Evolutionary conservation across 768 basidiomycete species (phyloP), one percentile per base, ranked within the genome.

Genomic region (Amanita inopinata): DNA sequence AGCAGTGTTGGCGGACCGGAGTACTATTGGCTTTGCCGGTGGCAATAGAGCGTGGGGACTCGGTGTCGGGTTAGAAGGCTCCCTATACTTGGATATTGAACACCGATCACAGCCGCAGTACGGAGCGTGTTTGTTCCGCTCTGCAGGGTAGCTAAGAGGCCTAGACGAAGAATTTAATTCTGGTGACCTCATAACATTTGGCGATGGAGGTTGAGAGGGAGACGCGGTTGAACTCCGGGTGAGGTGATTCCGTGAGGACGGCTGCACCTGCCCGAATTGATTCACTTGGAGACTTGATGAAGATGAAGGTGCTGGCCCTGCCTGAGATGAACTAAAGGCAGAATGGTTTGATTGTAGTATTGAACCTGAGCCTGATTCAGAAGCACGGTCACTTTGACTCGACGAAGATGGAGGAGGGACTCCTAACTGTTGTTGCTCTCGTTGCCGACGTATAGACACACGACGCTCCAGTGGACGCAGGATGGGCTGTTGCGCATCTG

Each of bases 101-200:
- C 82, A 83, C 0, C 65, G 58, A 40, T 76, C 75, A 51, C 82
- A 84, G 11, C 79, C 79, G 43, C 82, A 85, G 51, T 72, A 78
- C 0, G 76, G 68, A 1, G 76, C 75, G 47, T 85, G 82, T 5
- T 64, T 59, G 7, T 58, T 10, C 58, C 37, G 15, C 53, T 56
- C 18, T 61, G 53, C n/a, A n/a, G n/a, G n/a, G n/a, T n/a, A n/a
- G n/a, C n/a, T n/a, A n/a, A n/a, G n/a, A n/a, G n/a, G n/a, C n/a
- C n/a, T n/a, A n/a, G n/a, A n/a, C n/a, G n/a, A n/a, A n/a, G n/a
- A n/a, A n/a, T n/a, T n/a, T n/a, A n/a, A n/a, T n/a, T n/a, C n/a
- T 10, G 52, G 56, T 10, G 61, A 57, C 14, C 60, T 62, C 25
- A 60, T 50, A 5, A 47, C 49, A 24, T 52, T 48, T 9, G 53